phyloP scores from a whole-genome alignment of 1,284 basidiomycete genomes.

The Trichosporon faecale region DNA sequence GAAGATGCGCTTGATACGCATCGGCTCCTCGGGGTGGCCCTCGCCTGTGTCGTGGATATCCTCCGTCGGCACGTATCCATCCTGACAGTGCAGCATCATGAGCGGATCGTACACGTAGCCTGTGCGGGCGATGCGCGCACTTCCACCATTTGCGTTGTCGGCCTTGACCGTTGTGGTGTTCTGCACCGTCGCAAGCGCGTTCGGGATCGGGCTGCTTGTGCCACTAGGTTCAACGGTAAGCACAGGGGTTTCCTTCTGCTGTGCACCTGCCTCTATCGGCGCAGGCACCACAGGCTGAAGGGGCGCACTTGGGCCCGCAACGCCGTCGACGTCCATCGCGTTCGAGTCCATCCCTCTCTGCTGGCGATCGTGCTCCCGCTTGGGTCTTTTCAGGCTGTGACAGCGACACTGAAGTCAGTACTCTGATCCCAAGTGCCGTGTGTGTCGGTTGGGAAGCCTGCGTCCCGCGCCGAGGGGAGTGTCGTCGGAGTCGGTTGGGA shows the following conservation, averaged over 20 bases:
- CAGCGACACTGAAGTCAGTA: neutral
- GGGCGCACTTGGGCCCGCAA: neutral
- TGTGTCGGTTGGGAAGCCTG: neutral
- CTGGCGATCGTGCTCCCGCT: neutral
- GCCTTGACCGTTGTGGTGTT: neutral
- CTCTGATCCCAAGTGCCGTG: neutral
- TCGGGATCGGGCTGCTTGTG: neutral
- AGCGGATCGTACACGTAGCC: conserved; percentile 83
- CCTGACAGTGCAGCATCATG: conserved; percentile 75
- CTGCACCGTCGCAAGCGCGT: neutral
- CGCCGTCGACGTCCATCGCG: conserved; percentile 30
- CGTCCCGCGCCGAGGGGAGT: neutral
- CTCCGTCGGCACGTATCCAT: conserved; percentile 53
- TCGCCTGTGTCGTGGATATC: conserved; percentile 48
- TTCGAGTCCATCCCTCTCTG: conserved; percentile 13
- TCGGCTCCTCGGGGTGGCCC: conserved; percentile 81
- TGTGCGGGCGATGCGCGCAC: conserved; percentile 42
- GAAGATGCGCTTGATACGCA: conserved; percentile 78
- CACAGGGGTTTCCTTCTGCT: neutral
- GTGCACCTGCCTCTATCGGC: neutral
- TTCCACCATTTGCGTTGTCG: neutral
- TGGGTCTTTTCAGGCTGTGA: neutral
- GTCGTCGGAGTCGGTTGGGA: neutral
- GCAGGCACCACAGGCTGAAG: neutral
- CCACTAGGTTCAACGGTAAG: neutral